A percentile compares a stretch with the other conserved stretches of the same genome.
Evolutionary conservation across 345 rosid species (phyloP).

Genomic region (Ceriops decandra): DNA sequence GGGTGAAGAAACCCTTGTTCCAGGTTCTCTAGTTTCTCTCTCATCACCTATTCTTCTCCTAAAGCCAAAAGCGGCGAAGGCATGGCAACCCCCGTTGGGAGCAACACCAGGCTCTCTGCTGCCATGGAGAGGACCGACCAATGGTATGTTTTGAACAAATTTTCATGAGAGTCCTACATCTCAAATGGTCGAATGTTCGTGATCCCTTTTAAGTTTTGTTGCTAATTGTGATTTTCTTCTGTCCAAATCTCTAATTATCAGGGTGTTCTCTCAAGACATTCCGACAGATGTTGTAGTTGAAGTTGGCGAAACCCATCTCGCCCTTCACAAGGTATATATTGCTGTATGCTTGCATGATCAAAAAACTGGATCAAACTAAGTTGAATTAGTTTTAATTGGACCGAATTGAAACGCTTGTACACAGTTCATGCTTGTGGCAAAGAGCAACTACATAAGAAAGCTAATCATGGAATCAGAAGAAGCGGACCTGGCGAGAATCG

Average conservation of each 20-base stretch:
- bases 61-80: background rate
- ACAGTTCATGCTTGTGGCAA: conserved; percentile 88
- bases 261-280: conserved; percentile 90
- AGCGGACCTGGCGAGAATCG: conserved; percentile 50
- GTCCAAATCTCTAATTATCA: conserved; percentile 16
- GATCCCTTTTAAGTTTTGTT: background rate
- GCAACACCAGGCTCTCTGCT: conserved; percentile 37
- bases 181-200: background rate
- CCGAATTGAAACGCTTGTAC: too few relatives aligned
- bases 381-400: background rate
- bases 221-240: background rate
- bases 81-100: conserved; percentile 42
- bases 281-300: conserved; percentile 69
- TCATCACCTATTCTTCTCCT: too few relatives aligned
- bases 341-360: background rate
- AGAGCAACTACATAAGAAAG: conserved; percentile 83
- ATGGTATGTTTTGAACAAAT: conserved; percentile 42
- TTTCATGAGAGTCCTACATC: background rate
- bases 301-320: conserved; percentile 74
- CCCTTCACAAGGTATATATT: conserved; percentile 74
- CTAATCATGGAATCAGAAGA: conserved; percentile 69
- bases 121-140: conserved; percentile 90
- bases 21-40: too few relatives aligned
- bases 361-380: background rate
- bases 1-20: too few relatives aligned